Percentiles rank a stretch among this genome's conserved stretches.
These are phyloP conservation scores for Penicillium brasilianum DNA, from an alignment of 2,329 filamentous ascomycete species.

Conservation along the genomic window DNA sequence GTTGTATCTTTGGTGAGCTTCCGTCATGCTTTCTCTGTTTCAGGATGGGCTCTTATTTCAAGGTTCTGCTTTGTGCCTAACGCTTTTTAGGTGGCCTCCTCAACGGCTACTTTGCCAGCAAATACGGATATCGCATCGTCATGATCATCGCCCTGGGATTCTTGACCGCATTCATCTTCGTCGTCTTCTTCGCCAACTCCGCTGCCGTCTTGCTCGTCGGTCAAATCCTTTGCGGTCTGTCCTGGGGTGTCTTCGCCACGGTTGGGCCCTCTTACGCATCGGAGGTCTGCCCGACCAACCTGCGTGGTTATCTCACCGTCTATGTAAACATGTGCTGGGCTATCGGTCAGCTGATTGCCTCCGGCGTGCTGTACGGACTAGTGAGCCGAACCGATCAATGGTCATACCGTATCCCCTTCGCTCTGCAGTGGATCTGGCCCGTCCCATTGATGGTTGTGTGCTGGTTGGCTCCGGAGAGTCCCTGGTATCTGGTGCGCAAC, in stretches of 20 bases:
- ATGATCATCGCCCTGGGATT: constrained; percentile 51
- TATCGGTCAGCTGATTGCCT: constrained; percentile 35
- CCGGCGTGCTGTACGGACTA: constrained; percentile 40
- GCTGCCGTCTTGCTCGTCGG: constrained; percentile 52
- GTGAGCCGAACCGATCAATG: constrained; percentile 38
- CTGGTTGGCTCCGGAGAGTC: constrained; percentile 34
- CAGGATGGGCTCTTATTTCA: no score
- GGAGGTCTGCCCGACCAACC: constrained; percentile 35
- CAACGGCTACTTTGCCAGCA: constrained; percentile 35
- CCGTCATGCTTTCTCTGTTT: not conserved
- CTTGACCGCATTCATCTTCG: constrained; percentile 54
- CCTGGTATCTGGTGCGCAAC: constrained; percentile 35
- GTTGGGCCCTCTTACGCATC: constrained; percentile 36
- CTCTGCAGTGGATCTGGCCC: constrained; percentile 38
- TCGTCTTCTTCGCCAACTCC: constrained; percentile 56
- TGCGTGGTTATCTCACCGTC: constrained; percentile 40
- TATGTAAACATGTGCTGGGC: constrained; percentile 51
- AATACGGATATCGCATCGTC: constrained; percentile 51
- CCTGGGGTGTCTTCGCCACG: constrained; percentile 43
- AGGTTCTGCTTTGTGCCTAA: not conserved
- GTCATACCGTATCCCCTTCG: constrained; percentile 46
- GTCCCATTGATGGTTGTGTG: constrained; percentile 30
- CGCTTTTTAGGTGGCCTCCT: constrained; percentile 32
- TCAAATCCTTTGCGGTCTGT: constrained; percentile 54
- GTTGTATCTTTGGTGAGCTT: constrained; percentile 29